Percentiles rank a stretch among this genome's conserved stretches.
phyloP scores from a whole-genome alignment of 2,329 filamentous ascomycete species.

The Acarospora socialis region DNA sequence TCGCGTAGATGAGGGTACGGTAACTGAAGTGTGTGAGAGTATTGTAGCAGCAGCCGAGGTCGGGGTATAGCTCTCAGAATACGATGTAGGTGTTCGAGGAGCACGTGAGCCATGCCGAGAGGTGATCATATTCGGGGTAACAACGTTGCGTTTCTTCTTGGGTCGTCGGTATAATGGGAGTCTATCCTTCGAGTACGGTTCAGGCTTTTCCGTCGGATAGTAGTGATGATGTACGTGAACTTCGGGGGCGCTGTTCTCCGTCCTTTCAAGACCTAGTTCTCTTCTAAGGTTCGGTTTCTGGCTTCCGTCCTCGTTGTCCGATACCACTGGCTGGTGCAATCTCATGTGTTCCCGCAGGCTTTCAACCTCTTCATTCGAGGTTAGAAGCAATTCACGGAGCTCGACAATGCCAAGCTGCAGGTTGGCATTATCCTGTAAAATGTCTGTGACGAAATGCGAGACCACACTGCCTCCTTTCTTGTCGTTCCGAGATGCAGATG shows the following conservation, averaged over 20 bases:
- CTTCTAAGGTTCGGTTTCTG: constrained; percentile 47
- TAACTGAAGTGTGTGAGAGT: constrained; percentile 49
- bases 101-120: constrained; percentile 14
- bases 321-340: constrained; percentile 55
- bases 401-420: constrained; percentile 86
- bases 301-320: constrained; percentile 15
- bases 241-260: constrained; percentile 43
- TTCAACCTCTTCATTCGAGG: constrained; percentile 89
- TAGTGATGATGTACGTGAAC: constrained; percentile 93
- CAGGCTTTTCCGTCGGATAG: constrained; percentile 42
- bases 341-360: constrained; percentile 67
- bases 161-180: constrained; percentile 37
- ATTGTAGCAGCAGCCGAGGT: constrained; percentile 41
- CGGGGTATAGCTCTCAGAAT: too few species aligned
- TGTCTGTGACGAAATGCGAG: constrained; percentile 91
- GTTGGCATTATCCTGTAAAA: constrained; percentile 88
- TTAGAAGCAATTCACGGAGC: constrained; percentile 75
- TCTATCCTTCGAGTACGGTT: constrained; percentile 39
- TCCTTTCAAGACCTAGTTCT: constrained; percentile 47
- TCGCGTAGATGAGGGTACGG: constrained; percentile 35
- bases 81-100: constrained; percentile 11
- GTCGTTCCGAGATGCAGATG: constrained; percentile 46
- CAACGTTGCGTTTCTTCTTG: constrained; percentile 57
- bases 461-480: constrained; percentile 56
- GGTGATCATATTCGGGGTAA: constrained; percentile 22